Percentiles rank a stretch among this genome's conserved stretches.
Evolutionary conservation across 805 yeast genomes (phyloP).

Genomic region (Yamadazyma takamatsuzukensis): DNA sequence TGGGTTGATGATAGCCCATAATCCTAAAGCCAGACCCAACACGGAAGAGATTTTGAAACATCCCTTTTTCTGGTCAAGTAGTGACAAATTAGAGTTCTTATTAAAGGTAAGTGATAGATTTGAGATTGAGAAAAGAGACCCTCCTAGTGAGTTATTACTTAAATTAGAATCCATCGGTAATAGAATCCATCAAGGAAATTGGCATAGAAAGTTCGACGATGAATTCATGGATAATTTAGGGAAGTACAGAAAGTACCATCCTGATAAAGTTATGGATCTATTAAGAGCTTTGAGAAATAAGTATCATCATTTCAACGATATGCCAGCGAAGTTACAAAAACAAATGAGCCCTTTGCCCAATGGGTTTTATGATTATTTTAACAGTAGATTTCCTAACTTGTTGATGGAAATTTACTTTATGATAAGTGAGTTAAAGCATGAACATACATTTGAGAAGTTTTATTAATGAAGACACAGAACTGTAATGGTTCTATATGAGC

Average conservation of each 20-base stretch:
- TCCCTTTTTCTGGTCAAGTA: conserved; percentile 82
- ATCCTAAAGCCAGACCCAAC: conserved; percentile 71
- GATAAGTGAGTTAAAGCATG: conserved; percentile 55
- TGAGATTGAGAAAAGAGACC: conserved; percentile 79
- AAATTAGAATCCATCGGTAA: conserved; percentile 51
- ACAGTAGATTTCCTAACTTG: conserved; percentile 69
- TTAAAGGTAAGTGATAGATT: conserved; percentile 87
- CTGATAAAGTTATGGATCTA: conserved; percentile 76
- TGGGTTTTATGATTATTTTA: conserved; percentile 80
- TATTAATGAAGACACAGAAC: conserved; percentile 14
- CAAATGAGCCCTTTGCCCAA: conserved; percentile 78
- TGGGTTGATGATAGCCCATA: conserved; percentile 60
- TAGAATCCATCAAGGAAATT: conserved; percentile 57
- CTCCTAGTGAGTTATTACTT: conserved; percentile 59
- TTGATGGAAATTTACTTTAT: conserved; percentile 71
- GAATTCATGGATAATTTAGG: conserved; percentile 79
- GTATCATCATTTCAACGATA: conserved; percentile 89
- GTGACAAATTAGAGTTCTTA: conserved; percentile 76
- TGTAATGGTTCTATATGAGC: background rate
- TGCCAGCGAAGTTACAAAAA: conserved; percentile 61
- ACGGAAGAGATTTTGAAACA: conserved; percentile 68
- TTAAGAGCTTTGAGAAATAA: conserved; percentile 89
- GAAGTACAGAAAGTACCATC: conserved; percentile 83
- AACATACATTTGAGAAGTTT: conserved; percentile 51
- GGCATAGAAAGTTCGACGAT: conserved; percentile 74